Evolutionary conservation across 176 grass and related monocot genomes (phyloP).

Genomic region (Melocanna baccifera): DNA sequence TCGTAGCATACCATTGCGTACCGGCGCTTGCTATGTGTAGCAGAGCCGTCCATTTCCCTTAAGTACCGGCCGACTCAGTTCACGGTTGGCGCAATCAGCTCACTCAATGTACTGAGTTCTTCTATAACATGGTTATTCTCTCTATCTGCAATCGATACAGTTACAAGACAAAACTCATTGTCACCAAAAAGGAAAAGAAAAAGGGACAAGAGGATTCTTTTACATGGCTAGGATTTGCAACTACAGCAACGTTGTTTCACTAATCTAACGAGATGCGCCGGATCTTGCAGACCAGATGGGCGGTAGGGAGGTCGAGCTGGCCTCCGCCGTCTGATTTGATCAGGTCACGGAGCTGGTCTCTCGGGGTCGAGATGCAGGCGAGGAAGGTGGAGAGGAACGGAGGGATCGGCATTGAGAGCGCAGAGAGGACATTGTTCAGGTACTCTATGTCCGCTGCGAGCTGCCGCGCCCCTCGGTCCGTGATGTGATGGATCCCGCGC

Average conservation of each 20-base stretch:
- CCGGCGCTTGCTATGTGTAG: background rate
- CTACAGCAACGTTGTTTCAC: background rate
- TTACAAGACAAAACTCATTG: constrained; percentile 25
- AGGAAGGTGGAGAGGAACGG: constrained; percentile 75
- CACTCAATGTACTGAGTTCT: background rate
- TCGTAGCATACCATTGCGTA: background rate
- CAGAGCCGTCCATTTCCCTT: background rate
- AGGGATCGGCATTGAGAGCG: constrained; percentile 89
- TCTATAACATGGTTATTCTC: background rate
- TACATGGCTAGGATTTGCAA: background rate
- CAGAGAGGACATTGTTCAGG: constrained; percentile 84
- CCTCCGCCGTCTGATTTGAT: constrained; percentile 59
- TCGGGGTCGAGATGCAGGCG: constrained; percentile 66
- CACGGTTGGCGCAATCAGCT: background rate
- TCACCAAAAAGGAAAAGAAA: background rate
- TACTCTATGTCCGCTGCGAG: constrained; percentile 92
- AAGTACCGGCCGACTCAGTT: background rate
- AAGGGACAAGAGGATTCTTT: background rate
- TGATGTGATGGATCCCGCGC: constrained; percentile 80
- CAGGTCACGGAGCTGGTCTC: constrained; percentile 60
- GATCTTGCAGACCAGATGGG: constrained; percentile 88
- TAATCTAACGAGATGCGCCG: constrained; percentile 72
- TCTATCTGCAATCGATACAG: background rate
- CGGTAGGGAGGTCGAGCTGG: constrained; percentile 79
- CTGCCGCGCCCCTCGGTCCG: constrained; percentile 73